Percentiles rank a stretch among this genome's conserved stretches.
Evolutionary conservation across 371 early-diverging fungal species (phyloP).

Genomic region (Mucor plumbeus): DNA sequence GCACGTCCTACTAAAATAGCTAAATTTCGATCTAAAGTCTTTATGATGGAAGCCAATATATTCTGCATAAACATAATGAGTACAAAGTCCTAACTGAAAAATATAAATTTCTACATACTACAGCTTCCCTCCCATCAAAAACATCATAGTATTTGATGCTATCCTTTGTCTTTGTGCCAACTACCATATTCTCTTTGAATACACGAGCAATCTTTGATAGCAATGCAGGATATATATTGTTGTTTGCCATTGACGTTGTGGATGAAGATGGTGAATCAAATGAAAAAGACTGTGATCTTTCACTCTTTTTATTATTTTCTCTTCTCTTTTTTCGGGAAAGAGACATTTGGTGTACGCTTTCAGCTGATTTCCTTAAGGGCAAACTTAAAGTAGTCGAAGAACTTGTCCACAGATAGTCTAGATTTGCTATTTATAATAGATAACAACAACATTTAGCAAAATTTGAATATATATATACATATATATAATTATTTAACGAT

Average conservation of each 20-base stretch:
- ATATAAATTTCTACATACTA: conserved; percentile 55
- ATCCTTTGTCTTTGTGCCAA: conserved; percentile 71
- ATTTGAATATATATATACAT: no score
- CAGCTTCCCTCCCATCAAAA: conserved; percentile 86
- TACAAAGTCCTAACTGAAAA: background rate
- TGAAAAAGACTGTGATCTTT: conserved; percentile 46
- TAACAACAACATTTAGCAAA: background rate
- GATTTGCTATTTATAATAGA: conserved; percentile 21
- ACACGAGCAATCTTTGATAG: conserved; percentile 79
- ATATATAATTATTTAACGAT: no score
- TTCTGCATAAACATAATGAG: conserved; percentile 52
- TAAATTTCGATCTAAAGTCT: conserved; percentile 80
- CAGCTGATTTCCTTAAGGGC: conserved; percentile 47
- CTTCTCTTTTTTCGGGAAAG: conserved; percentile 26
- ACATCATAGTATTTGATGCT: conserved; percentile 79
- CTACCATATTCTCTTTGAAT: conserved; percentile 62
- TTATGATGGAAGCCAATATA: conserved; percentile 70
- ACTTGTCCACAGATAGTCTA: conserved; percentile 24
- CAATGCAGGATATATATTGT: conserved; percentile 77
- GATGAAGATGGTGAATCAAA: conserved; percentile 25
- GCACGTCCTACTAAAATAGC: conserved; percentile 84
- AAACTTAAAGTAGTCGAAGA: conserved; percentile 39
- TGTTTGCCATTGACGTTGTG: conserved; percentile 36
- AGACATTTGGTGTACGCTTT: conserved; percentile 37
- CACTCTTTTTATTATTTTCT: conserved; percentile 35